phyloP scores from a whole-genome alignment of 257 asterid species.

The Cruciata laevipes region DNA sequence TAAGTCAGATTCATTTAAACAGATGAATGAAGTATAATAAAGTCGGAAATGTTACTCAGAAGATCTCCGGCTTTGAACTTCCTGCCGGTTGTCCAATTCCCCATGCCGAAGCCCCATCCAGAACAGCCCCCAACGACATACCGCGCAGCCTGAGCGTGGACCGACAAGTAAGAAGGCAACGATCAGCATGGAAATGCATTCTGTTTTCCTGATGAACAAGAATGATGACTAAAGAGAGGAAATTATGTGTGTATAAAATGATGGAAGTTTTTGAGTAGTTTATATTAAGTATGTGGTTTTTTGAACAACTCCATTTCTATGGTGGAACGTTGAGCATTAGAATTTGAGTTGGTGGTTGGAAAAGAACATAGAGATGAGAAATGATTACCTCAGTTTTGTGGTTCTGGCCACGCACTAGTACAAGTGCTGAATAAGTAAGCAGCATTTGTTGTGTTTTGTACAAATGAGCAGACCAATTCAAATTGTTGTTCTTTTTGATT shows the following conservation, averaged over 20 bases:
- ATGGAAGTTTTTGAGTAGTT: background rate
- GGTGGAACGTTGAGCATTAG: background rate
- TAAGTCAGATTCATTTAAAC: too few relatives aligned
- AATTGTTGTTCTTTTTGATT: too few relatives aligned
- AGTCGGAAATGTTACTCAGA: background rate
- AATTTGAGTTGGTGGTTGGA: conserved; percentile 10
- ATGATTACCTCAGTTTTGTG: background rate
- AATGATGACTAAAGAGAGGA: background rate
- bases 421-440: conserved; percentile 5
- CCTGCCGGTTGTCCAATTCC: conserved; percentile 12
- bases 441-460: background rate
- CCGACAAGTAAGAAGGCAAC: background rate
- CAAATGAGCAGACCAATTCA: background rate
- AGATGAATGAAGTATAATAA: background rate
- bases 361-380: background rate
- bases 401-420: background rate
- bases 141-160: background rate
- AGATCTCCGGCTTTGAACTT: conserved; percentile 11
- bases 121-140: conserved; percentile 13
- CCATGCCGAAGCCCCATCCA: conserved; percentile 9
- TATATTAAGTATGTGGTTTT: background rate
- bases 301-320: background rate
- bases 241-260: background rate
- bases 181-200: conserved; percentile 4
- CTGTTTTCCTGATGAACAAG: too few relatives aligned